Conservation (phyloP, 179 eudicot genomes). For the Nepenthes alata region DNA sequence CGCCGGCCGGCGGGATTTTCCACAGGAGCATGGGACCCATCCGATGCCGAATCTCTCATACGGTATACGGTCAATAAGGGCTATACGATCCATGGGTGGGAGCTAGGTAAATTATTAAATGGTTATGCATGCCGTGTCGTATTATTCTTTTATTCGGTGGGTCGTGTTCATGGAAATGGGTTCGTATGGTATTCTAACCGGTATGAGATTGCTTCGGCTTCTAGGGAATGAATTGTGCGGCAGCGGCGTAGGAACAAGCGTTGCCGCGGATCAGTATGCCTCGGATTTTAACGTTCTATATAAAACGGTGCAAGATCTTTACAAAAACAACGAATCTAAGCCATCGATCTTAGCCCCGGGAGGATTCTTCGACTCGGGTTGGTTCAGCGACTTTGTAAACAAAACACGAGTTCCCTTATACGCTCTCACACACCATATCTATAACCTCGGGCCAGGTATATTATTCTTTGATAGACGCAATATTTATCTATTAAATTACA, state of each 20-base stretch:
- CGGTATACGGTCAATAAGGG: slow-evolving; percentile 62
- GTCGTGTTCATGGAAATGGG: no score
- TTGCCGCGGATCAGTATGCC: slow-evolving; percentile 60
- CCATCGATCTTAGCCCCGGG: slow-evolving; percentile 71
- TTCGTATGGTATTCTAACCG: no score
- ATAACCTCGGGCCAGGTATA: slow-evolving; percentile 88
- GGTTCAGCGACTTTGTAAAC: slow-evolving; percentile 51
- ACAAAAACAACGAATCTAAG: slow-evolving; percentile 23
- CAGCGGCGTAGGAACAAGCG: slow-evolving; percentile 57
- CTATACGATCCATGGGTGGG: slow-evolving; percentile 68
- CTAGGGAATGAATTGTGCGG: slow-evolving; percentile 88
- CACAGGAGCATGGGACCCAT: slow-evolving; percentile 65
- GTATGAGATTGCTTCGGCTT: neutral
- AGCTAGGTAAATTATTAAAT: slow-evolving; percentile 42
- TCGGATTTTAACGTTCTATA: slow-evolving; percentile 34
- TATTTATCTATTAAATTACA: neutral
- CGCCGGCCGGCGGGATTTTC: slow-evolving; percentile 29
- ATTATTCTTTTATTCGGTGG: no score
- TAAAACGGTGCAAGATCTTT: slow-evolving; percentile 34
- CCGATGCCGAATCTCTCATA: slow-evolving; percentile 67
- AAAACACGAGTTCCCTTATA: slow-evolving; percentile 33
- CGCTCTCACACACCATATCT: slow-evolving; percentile 76
- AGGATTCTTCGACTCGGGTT: slow-evolving; percentile 57
- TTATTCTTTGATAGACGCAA: neutral
- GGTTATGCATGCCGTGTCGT: no score